These are phyloP conservation scores for Lactarius deliciosus DNA, from an alignment of 768 basidiomycete genomes.

Conservation along the genomic window DNA sequence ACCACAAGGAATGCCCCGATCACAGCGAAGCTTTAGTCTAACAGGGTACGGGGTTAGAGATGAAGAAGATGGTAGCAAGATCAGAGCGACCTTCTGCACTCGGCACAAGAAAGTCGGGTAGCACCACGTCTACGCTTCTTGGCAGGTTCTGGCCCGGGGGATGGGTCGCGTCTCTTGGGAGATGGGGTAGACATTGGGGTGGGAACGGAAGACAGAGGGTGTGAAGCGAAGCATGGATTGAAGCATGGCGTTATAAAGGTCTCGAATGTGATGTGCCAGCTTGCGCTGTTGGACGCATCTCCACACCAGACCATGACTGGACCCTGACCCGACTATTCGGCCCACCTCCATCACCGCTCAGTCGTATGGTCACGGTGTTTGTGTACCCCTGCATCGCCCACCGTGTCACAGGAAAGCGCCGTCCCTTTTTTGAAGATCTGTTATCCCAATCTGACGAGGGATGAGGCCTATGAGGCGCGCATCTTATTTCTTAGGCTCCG, in stretches of 20 bases:
- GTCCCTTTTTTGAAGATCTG: constrained; percentile 2
- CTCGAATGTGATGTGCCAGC: neutral
- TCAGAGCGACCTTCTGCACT: constrained; percentile 61
- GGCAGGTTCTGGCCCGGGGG: constrained; percentile 36
- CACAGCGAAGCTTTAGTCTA: constrained; percentile 71
- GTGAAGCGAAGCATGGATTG: constrained; percentile 30
- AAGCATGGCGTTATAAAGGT: constrained; percentile 16
- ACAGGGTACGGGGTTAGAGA: constrained; percentile 10
- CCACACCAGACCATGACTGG: neutral
- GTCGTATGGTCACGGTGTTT: neutral
- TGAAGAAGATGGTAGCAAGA: constrained; percentile 16
- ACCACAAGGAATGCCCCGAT: constrained; percentile 73
- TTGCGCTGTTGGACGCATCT: neutral
- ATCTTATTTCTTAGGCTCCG: neutral
- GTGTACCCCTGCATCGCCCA: neutral
- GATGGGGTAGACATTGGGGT: constrained; percentile 30
- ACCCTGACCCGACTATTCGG: neutral
- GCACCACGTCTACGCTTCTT: constrained; percentile 61
- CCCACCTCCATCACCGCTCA: constrained; percentile 15
- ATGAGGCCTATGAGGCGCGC: too few species aligned
- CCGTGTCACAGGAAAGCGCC: constrained; percentile 8
- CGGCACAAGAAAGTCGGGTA: constrained; percentile 75
- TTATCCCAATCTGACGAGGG: constrained; percentile 7
- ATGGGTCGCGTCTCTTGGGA: constrained; percentile 36
- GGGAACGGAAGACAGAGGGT: constrained; percentile 34